Evolutionary conservation across 257 asterid species (phyloP).

Genomic region (Gentiana macrophylla): DNA sequence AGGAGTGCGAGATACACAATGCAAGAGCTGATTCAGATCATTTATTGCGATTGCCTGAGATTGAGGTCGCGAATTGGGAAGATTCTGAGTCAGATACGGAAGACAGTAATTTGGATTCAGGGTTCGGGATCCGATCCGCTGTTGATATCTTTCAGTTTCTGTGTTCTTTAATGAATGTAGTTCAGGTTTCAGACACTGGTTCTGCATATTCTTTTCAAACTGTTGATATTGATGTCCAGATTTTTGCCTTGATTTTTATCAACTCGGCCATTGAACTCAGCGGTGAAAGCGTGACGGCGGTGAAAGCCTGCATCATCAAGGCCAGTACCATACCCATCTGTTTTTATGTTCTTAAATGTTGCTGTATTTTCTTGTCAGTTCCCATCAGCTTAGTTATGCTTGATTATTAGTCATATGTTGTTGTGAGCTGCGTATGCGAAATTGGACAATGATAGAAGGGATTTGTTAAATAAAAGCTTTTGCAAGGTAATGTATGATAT

Average conservation of each 20-base stretch:
- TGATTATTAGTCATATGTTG: constrained; percentile 24
- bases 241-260: constrained; percentile 60
- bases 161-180: constrained; percentile 77
- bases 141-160: constrained; percentile 82
- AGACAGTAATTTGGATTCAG: constrained; percentile 46
- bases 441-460: constrained; percentile 46
- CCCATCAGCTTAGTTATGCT: background rate
- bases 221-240: constrained; percentile 58
- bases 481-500: constrained; percentile 53
- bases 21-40: constrained; percentile 75
- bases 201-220: constrained; percentile 36
- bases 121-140: constrained; percentile 71
- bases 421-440: constrained; percentile 73
- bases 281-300: too few species aligned
- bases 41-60: constrained; percentile 63
- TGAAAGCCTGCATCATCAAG: constrained; percentile 52
- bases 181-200: constrained; percentile 37
- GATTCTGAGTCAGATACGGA: constrained; percentile 79
- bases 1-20: constrained; percentile 70
- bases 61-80: constrained; percentile 74
- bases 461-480: constrained; percentile 56
- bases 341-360: background rate
- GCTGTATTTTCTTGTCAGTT: background rate
- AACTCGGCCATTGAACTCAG: constrained; percentile 76
- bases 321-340: constrained; percentile 19